Evolutionary conservation across 192 early-diverging fungal genomes (phyloP), one percentile per base, ranked within the genome.

Genomic region (Linderina pennispora): DNA sequence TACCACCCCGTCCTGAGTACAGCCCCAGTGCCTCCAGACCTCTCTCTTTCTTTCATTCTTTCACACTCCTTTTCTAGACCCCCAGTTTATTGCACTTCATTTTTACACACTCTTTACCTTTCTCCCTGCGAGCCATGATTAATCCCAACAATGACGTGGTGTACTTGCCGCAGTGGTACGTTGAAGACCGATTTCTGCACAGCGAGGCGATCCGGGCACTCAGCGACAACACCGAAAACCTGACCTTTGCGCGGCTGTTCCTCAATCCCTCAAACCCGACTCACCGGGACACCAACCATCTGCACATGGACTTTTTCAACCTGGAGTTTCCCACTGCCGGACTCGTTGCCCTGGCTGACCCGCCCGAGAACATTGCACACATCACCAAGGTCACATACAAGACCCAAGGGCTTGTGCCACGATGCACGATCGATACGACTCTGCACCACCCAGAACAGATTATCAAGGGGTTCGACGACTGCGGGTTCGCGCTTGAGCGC

Each of bases 281-380:
- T 6, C 50, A 52, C 43, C 44, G 45, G 2, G 50, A 65, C 24
- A 55, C 45, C 45, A 65, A 58, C 46, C 55, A 58, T 18, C 23
- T 65, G 35, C 35, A 31, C 22, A 43, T 65, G 18, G 37, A 35
- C 18, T 65, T 65, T 17, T 65, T 54, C 22, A 53, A 65, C 24
- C 49, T 65, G 5, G 62, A 65, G 45, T 65, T 49, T 32, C 62
- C 62, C 4, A 53, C 45, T 49, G 62, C 57, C 55, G 48, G 54
- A 21, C 48, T 23, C 14, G 50, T 45, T 7, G 23, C 35, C 16
- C 36, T 65, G 4, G 33, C 55, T 2, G 62, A 65, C 21, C 62
- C 62, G 23, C 62, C 62, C 2, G 10, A n/a, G 13, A 36, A 45
- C 5, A 56, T 65, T 23, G 37, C 62, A 8, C 26, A 28, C 14